Evolutionary conservation across 2,329 filamentous ascomycete species (phyloP).

Genomic region (Penicillium sp.): DNA sequence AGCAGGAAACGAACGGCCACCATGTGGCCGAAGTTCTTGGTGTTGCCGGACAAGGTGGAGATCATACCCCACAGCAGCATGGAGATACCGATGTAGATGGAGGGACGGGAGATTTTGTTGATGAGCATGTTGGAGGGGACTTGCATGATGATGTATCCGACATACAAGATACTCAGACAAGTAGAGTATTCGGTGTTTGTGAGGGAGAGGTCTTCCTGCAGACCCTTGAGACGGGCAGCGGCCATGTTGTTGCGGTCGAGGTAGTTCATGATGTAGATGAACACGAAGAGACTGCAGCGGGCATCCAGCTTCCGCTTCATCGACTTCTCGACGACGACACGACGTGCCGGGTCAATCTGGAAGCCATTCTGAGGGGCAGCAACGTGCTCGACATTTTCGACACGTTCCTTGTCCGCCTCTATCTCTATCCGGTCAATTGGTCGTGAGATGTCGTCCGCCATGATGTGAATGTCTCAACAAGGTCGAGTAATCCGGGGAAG

Average conservation of each 20-base stretch:
- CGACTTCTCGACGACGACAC: conserved; percentile 26
- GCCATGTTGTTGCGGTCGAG: conserved; percentile 46
- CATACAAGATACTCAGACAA: conserved; percentile 48
- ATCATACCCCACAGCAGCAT: conserved; percentile 63
- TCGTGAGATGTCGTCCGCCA: conserved; percentile 25
- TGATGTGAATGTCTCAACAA: conserved; percentile 9
- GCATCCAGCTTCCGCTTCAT: conserved; percentile 31
- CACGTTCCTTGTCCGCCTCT: conserved; percentile 20
- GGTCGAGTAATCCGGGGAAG: not conserved
- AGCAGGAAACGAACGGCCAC: conserved; percentile 41
- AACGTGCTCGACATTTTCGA: conserved; percentile 23
- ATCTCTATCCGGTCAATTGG: conserved; percentile 11
- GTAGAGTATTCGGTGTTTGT: conserved; percentile 40
- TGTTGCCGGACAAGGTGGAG: conserved; percentile 57
- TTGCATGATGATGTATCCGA: conserved; percentile 51
- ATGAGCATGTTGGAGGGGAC: conserved; percentile 52
- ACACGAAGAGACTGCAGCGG: conserved; percentile 27
- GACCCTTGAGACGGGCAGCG: conserved; percentile 42
- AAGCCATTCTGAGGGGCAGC: conserved; percentile 7
- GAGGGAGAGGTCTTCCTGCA: conserved; percentile 42
- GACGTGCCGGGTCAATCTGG: conserved; percentile 26
- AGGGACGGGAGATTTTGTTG: conserved; percentile 48
- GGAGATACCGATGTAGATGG: conserved; percentile 47
- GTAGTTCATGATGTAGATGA: conserved; percentile 38
- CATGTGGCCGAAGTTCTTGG: conserved; percentile 38